phyloP scores from a whole-genome alignment of 2,329 filamentous ascomycete genomes.

The Bipolaris sorokiniana region DNA sequence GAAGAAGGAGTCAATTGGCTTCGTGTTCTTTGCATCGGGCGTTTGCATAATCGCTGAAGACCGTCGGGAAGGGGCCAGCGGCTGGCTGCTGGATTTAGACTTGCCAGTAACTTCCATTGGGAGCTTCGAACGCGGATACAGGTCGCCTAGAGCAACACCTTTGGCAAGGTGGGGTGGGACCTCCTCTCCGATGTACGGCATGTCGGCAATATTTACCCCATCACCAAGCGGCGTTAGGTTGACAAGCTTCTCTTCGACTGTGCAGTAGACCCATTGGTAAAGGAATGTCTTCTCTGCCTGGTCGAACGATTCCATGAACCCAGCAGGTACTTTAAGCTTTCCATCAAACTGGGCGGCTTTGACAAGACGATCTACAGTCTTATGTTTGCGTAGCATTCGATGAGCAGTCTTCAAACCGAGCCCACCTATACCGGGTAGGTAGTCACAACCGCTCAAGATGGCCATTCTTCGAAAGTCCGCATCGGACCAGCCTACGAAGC shows the following conservation, averaged over 20 bases:
- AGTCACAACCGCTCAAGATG: constrained; percentile 95
- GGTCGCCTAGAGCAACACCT: constrained; percentile 77
- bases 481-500: constrained; percentile 89
- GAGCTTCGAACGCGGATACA: constrained; percentile 89
- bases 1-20: constrained; percentile 70
- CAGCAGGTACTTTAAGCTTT: constrained; percentile 77
- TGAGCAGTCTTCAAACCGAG: constrained; percentile 95
- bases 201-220: constrained; percentile 68
- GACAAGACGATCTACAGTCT: constrained; percentile 81
- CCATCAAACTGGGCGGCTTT: constrained; percentile 88
- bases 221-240: constrained; percentile 72
- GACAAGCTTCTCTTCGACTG: constrained; percentile 71
- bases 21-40: constrained; percentile 63
- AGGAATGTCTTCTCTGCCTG: constrained; percentile 92
- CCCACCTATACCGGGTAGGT: constrained; percentile 81
- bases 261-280: constrained; percentile 94
- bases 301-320: constrained; percentile 80
- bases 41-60: constrained; percentile 40
- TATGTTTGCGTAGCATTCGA: constrained; percentile 86
- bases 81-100: constrained; percentile 39
- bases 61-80: constrained; percentile 49
- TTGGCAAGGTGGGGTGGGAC: constrained; percentile 73
- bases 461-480: constrained; percentile 92
- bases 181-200: constrained; percentile 80
- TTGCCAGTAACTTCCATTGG: constrained; percentile 53